phyloP scores from a whole-genome alignment of 441 rosid genomes.

The Arabidopsis hybrid region DNA sequence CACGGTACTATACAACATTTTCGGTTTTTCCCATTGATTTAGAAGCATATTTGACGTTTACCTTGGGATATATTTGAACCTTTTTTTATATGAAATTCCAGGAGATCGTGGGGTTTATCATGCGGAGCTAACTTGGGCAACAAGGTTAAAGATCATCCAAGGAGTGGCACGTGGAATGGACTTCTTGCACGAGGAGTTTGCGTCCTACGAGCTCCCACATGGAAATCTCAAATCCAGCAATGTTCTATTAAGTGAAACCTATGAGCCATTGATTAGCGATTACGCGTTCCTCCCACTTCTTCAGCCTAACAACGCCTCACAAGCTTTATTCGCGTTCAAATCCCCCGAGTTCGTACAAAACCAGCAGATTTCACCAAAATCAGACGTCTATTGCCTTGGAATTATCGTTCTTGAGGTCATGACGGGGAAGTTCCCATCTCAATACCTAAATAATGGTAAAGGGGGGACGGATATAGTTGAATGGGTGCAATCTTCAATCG shows the following conservation, averaged over 20 bases:
- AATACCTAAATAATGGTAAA: slow-evolving; percentile 67
- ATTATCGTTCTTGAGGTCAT: slow-evolving; percentile 74
- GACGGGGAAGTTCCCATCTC: slow-evolving; percentile 87
- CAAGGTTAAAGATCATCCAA: slow-evolving; percentile 65
- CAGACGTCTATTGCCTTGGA: slow-evolving; percentile 82
- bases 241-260: slow-evolving; percentile 55
- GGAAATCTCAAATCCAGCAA: slow-evolving; percentile 97
- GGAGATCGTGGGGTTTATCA: slow-evolving; percentile 79
- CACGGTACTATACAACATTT: slow-evolving; percentile 60
- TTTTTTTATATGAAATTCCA: slow-evolving; percentile 28
- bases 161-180: slow-evolving; percentile 72
- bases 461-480: slow-evolving; percentile 78
- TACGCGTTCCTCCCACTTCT: slow-evolving; percentile 72
- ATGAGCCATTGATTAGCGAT: slow-evolving; percentile 69
- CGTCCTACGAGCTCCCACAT: slow-evolving; percentile 73
- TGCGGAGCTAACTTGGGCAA: slow-evolving; percentile 72
- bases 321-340: slow-evolving; percentile 68
- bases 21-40: neutral
- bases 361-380: slow-evolving; percentile 63
- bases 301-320: slow-evolving; percentile 53
- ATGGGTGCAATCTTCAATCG: slow-evolving; percentile 60
- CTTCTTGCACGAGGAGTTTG: slow-evolving; percentile 67
- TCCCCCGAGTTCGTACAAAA: slow-evolving; percentile 61
- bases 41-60: neutral
- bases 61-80: neutral